phyloP scores from a whole-genome alignment of 1,284 basidiomycete species.

The Rhodotorula sp. region DNA sequence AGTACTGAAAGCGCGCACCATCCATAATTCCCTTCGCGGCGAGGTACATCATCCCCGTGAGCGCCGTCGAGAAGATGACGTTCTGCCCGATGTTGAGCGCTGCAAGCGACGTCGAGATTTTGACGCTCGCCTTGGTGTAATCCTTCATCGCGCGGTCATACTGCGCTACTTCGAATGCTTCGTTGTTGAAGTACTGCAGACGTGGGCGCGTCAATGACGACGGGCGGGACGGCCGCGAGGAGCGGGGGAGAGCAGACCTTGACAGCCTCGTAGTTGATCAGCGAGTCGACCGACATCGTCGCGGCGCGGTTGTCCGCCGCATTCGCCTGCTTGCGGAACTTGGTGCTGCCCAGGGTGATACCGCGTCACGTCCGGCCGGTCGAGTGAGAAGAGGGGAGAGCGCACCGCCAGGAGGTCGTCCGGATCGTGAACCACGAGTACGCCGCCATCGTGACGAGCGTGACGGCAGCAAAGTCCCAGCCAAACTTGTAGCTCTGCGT shows the following conservation, averaged over 20 bases:
- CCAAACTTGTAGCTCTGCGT: slow-evolving; percentile 91
- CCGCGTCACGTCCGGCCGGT: background rate
- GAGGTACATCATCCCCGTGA: slow-evolving; percentile 94
- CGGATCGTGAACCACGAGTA: slow-evolving; percentile 97
- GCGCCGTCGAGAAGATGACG: slow-evolving; percentile 86
- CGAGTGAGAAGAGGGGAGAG: background rate
- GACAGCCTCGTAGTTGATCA: slow-evolving; percentile 98
- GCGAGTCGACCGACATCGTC: slow-evolving; percentile 86
- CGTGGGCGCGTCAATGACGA: background rate
- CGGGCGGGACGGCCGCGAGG: no score
- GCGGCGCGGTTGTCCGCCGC: slow-evolving; percentile 95
- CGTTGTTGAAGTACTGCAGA: slow-evolving; percentile 91
- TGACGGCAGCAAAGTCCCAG: slow-evolving; percentile 92
- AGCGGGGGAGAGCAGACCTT: slow-evolving; percentile 63
- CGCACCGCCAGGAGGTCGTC: slow-evolving; percentile 91
- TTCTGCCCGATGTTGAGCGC: slow-evolving; percentile 95
- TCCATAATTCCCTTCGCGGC: slow-evolving; percentile 92
- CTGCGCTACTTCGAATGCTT: slow-evolving; percentile 82
- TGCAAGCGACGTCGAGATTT: slow-evolving; percentile 92
- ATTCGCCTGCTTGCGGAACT: slow-evolving; percentile 92
- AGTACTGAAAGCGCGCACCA: slow-evolving; percentile 8
- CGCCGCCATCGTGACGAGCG: slow-evolving; percentile 76
- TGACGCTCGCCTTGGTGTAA: slow-evolving; percentile 89
- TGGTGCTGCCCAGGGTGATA: slow-evolving; percentile 62
- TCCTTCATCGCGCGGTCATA: slow-evolving; percentile 85